Evolutionary conservation across 441 rosid species (phyloP).

Genomic region (Mallotus repandus): DNA sequence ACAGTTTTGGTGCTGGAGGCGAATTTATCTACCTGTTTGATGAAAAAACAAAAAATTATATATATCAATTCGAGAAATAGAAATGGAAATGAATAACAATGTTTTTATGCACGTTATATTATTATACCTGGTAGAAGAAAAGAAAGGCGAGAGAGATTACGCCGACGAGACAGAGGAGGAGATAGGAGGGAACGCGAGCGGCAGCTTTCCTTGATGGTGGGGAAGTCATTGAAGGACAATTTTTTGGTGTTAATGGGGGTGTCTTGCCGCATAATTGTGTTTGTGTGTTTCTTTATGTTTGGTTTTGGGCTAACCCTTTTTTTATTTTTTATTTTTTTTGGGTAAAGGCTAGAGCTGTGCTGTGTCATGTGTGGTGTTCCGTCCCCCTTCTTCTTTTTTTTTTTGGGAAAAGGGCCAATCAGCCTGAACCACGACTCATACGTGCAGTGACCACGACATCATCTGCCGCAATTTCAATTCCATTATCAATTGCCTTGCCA

Average conservation of each 20-base stretch:
- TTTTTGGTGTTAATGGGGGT: background rate
- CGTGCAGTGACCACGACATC: no score
- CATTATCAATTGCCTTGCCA: no score
- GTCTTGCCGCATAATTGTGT: background rate
- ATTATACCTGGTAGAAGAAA: constrained; percentile 60
- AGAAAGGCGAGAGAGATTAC: constrained; percentile 52
- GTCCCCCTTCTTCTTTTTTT: no score
- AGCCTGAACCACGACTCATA: no score
- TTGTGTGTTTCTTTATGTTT: background rate
- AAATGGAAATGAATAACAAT: background rate
- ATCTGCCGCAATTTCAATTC: no score
- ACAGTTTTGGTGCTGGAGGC: constrained; percentile 62
- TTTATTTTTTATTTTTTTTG: no score
- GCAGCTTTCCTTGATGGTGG: constrained; percentile 29
- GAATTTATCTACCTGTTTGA: constrained; percentile 49
- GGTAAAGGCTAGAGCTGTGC: no score
- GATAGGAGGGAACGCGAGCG: constrained; percentile 47
- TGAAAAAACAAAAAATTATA: background rate
- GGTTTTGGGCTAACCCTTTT: background rate
- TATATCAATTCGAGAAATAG: no score
- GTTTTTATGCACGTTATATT: background rate
- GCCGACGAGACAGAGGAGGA: constrained; percentile 47
- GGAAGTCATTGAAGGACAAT: constrained; percentile 27
- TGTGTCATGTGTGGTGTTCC: no score
- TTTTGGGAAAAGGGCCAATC: no score